These are phyloP conservation scores for Botrytis deweyae DNA, from an alignment of 2,329 filamentous ascomycete genomes.

Conservation along the genomic window DNA sequence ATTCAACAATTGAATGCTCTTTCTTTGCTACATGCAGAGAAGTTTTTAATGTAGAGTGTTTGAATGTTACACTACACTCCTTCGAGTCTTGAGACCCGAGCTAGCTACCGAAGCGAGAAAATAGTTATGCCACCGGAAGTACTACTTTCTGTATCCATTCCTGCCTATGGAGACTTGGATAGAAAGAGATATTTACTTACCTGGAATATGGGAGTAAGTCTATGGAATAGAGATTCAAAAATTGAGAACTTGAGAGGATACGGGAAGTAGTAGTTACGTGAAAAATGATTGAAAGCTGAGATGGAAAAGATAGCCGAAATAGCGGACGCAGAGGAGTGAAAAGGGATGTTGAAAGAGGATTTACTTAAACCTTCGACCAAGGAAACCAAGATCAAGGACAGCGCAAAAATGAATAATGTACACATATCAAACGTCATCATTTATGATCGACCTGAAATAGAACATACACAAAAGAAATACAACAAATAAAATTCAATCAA, in stretches of 20 bases:
- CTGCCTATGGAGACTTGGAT: neutral
- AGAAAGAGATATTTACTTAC: neutral
- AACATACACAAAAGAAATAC: neutral
- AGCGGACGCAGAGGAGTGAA: neutral
- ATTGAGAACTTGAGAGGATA: neutral
- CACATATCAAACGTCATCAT: neutral
- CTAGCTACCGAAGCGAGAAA: neutral
- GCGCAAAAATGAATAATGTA: neutral
- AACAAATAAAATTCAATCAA: neutral
- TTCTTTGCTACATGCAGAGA: neutral
- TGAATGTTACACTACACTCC: neutral
- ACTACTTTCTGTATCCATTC: neutral
- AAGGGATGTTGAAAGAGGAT: no score
- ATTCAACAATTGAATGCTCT: neutral
- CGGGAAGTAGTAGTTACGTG: neutral
- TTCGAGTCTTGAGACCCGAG: neutral
- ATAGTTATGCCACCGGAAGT: accelerated
- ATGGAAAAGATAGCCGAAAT: neutral
- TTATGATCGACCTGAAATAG: neutral
- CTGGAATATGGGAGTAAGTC: neutral
- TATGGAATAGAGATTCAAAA: neutral
- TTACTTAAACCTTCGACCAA: no score
- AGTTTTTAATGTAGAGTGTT: neutral
- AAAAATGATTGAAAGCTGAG: neutral
- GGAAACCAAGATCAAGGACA: neutral